Conservation (phyloP, 768 basidiomycete genomes). For the Suillus plorans region DNA sequence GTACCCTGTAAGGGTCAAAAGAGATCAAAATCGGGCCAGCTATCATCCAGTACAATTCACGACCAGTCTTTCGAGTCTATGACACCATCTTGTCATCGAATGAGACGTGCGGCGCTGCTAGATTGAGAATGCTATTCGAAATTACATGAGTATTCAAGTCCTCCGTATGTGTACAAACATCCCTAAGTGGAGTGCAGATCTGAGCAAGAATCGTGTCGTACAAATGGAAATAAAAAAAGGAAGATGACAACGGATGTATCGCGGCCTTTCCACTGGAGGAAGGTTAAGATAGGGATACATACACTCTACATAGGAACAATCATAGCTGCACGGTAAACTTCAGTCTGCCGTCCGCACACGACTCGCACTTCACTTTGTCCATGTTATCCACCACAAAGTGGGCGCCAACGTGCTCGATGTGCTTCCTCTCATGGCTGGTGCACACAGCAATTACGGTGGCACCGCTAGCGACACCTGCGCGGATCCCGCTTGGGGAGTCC, state of each 20-base stretch:
- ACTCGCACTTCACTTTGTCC: constrained; percentile 45
- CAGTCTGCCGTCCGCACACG: constrained; percentile 40
- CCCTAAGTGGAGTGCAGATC: not conserved
- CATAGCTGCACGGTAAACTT: constrained; percentile 41
- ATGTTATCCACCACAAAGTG: constrained; percentile 57
- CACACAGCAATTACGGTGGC: constrained; percentile 73
- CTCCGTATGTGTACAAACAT: not conserved
- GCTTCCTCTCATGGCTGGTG: constrained; percentile 62
- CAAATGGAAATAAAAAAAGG: not conserved
- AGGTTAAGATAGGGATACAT: not conserved
- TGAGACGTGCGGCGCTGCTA: too few relatives aligned
- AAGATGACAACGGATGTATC: too few relatives aligned
- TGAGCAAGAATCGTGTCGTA: not conserved
- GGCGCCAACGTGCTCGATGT: constrained; percentile 56
- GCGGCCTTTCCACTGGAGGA: not conserved
- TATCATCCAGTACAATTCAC: not conserved
- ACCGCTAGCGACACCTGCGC: constrained; percentile 70
- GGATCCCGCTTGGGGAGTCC: constrained; percentile 67
- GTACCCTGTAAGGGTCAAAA: too few relatives aligned
- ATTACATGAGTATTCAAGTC: not conserved
- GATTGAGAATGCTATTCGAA: not conserved
- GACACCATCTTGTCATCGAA: not conserved
- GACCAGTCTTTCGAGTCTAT: not conserved
- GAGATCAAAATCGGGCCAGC: not conserved
- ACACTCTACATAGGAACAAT: not conserved